Evolutionary conservation across 1,284 basidiomycete genomes (phyloP).

Genomic region (Sparassis latifolia): DNA sequence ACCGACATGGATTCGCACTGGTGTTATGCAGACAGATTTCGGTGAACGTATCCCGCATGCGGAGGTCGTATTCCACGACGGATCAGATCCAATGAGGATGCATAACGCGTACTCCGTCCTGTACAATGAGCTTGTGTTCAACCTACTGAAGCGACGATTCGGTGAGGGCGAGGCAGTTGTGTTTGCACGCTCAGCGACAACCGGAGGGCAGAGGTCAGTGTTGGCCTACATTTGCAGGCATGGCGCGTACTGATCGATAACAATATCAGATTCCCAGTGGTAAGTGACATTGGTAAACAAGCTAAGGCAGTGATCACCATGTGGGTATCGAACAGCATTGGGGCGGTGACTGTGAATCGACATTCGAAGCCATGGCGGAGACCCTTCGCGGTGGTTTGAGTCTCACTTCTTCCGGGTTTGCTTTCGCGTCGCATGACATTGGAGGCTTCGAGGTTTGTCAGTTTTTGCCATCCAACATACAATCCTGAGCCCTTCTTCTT

Average conservation of each 20-base stretch:
- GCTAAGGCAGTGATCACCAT: background rate
- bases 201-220: conserved; percentile 57
- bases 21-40: conserved; percentile 53
- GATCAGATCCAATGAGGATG: conserved; percentile 62
- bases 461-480: background rate
- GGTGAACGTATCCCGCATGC: conserved; percentile 64
- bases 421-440: conserved; percentile 69
- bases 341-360: conserved; percentile 76
- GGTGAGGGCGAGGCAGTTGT: conserved; percentile 64
- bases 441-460: conserved; percentile 56
- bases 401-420: conserved; percentile 63
- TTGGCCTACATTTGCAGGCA: background rate
- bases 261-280: conserved; percentile 11
- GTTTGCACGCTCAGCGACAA: conserved; percentile 60
- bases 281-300: conserved; percentile 1
- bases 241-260: background rate
- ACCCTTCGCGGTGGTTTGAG: conserved; percentile 63
- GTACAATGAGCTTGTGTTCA: conserved; percentile 69
- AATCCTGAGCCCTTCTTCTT: background rate
- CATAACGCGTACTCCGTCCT: conserved; percentile 62
- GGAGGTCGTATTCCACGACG: conserved; percentile 56
- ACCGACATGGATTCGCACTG: background rate
- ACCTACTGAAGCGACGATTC: conserved; percentile 48
- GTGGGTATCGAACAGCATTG: conserved; percentile 40
- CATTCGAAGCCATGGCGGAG: conserved; percentile 75